Evolutionary conservation across 2,329 filamentous ascomycete genomes (phyloP).

Genomic region (Exutisphaerella laricina): DNA sequence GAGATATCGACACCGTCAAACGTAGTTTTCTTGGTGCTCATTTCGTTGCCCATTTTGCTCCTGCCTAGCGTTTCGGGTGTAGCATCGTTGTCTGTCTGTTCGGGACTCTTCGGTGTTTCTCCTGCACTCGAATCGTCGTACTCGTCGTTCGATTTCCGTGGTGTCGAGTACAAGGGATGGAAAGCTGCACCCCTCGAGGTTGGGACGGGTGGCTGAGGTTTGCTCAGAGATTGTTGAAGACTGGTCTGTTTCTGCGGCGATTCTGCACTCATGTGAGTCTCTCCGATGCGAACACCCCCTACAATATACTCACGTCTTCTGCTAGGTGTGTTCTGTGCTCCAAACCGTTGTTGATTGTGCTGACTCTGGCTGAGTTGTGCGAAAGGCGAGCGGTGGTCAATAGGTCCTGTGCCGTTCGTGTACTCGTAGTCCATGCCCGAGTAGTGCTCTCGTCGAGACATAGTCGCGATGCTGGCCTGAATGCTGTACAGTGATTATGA

Average conservation of each 20-base stretch:
- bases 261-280: conserved; percentile 32
- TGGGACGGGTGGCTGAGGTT: conserved; percentile 38
- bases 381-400: conserved; percentile 46
- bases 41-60: conserved; percentile 16
- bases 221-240: conserved; percentile 32
- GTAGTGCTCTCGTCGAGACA: conserved; percentile 37
- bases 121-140: conserved; percentile 44
- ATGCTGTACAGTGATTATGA: not conserved
- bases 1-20: conserved; percentile 9
- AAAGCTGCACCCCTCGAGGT: no score
- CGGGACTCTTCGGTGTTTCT: conserved; percentile 46
- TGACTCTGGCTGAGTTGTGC: conserved; percentile 33
- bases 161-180: conserved; percentile 35
- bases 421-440: conserved; percentile 53
- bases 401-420: conserved; percentile 42
- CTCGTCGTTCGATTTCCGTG: conserved; percentile 34
- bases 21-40: conserved; percentile 1
- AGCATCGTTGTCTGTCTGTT: conserved; percentile 32
- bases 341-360: conserved; percentile 31
- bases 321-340: not conserved
- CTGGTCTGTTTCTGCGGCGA: conserved; percentile 47
- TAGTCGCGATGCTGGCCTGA: conserved; percentile 9
- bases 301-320: conserved; percentile 6
- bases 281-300: conserved; percentile 14
- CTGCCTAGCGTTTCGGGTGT: conserved; percentile 27